phyloP scores from a whole-genome alignment of 495 filamentous ascomycete genomes.

The Bacidia rubella region DNA sequence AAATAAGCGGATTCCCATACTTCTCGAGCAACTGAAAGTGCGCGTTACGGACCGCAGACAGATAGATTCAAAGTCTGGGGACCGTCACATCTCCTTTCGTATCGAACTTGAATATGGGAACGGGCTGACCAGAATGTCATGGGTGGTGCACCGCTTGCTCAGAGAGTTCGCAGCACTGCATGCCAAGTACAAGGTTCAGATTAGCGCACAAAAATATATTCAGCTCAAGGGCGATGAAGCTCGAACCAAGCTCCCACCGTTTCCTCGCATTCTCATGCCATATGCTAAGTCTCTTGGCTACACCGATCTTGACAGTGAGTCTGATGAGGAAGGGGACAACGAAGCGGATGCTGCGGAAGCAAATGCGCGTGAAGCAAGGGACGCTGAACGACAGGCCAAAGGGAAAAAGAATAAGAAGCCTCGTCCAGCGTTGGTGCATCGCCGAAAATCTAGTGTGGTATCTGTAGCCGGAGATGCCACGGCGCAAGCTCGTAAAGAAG shows the following conservation, averaged over 20 bases:
- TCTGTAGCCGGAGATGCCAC: slow-evolving; percentile 30
- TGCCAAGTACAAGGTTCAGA: slow-evolving; percentile 74
- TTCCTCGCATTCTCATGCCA: slow-evolving; percentile 82
- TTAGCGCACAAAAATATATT: slow-evolving; percentile 66
- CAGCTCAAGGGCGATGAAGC: slow-evolving; percentile 42
- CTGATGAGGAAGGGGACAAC: slow-evolving; percentile 79
- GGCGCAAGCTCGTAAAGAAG: slow-evolving; percentile 32
- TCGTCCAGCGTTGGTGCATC: slow-evolving; percentile 45
- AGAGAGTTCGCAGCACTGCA: slow-evolving; percentile 89
- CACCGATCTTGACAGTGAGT: slow-evolving; percentile 61
- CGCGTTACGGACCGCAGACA: slow-evolving; percentile 63
- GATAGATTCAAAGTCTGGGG: slow-evolving; percentile 46
- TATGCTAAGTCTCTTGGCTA: slow-evolving; percentile 57
- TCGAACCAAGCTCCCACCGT: slow-evolving; percentile 63
- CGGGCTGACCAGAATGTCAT: slow-evolving; percentile 91
- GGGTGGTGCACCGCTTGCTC: slow-evolving; percentile 78
- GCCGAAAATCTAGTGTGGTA: slow-evolving; percentile 43
- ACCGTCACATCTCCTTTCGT: slow-evolving; percentile 74
- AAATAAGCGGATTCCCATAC: slow-evolving; percentile 83
- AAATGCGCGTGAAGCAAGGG: slow-evolving; percentile 44
- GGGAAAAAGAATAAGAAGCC: slow-evolving; percentile 54
- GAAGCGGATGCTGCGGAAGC: slow-evolving; percentile 51
- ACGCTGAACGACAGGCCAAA: slow-evolving; percentile 36
- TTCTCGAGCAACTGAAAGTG: slow-evolving; percentile 90
- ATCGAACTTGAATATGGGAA: slow-evolving; percentile 95